phyloP scores from a whole-genome alignment of 768 basidiomycete species.

The Pisolithus albus region DNA sequence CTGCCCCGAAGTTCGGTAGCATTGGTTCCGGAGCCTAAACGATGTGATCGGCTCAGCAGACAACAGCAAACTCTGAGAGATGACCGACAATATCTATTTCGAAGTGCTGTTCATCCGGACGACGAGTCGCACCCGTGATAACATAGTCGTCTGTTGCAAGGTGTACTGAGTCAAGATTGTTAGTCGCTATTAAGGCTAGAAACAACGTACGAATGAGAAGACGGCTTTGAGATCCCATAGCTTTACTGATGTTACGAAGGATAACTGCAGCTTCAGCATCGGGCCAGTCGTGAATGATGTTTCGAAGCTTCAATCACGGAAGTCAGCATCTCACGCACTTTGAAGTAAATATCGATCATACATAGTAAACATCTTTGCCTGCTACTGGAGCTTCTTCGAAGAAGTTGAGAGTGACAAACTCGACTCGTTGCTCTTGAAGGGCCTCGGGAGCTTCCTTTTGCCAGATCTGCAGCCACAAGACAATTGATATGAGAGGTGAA shows the following conservation, averaged over 20 bases:
- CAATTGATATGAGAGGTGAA: background rate
- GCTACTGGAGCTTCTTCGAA: background rate
- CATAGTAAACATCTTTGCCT: constrained; percentile 28
- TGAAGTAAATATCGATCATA: constrained; percentile 6
- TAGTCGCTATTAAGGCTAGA: background rate
- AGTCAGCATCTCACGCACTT: background rate
- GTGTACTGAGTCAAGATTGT: background rate
- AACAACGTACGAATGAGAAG: constrained; percentile 25
- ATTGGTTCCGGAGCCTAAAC: constrained; percentile 29
- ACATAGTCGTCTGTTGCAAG: background rate
- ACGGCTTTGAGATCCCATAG: constrained; percentile 24
- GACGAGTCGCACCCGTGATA: background rate
- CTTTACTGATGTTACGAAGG: constrained; percentile 24
- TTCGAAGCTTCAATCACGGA: constrained; percentile 8
- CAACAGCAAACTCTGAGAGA: background rate
- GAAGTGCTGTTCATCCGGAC: background rate
- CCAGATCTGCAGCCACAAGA: background rate
- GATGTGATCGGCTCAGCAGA: background rate
- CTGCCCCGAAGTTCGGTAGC: constrained; percentile 28
- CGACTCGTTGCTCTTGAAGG: background rate
- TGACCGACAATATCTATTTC: constrained; percentile 2
- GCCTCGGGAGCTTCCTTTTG: background rate
- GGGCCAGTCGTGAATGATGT: constrained; percentile 30
- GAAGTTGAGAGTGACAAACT: background rate
- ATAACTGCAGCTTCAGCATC: constrained; percentile 22